Percentiles rank a stretch among this genome's conserved stretches.
Conservation (phyloP, 2,329 filamentous ascomycete genomes). For the Colletotrichum trifolii region DNA sequence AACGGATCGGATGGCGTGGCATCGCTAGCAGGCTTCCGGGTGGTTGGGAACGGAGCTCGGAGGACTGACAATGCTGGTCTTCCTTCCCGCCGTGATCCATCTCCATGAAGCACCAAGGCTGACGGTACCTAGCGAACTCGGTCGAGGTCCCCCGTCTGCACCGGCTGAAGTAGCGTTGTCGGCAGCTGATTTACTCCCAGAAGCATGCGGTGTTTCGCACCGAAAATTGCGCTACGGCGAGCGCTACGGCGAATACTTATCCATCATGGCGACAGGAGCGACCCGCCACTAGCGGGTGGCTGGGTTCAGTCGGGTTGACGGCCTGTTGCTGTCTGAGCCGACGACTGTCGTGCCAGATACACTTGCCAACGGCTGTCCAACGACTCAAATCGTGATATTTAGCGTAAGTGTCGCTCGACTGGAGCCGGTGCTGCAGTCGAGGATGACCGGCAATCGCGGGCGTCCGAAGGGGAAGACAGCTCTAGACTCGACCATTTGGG, state of each 20-base stretch:
- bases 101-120: slow-evolving; percentile 15
- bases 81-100: slow-evolving; percentile 17
- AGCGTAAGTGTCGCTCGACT: no score
- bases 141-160: not conserved
- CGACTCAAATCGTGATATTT: no score
- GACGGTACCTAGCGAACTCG: slow-evolving; percentile 17
- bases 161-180: slow-evolving; percentile 2
- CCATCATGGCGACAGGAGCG: slow-evolving; percentile 5
- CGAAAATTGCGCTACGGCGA: slow-evolving; percentile 14
- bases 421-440: not conserved
- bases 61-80: slow-evolving; percentile 21
- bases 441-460: not conserved
- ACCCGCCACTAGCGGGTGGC: slow-evolving; percentile 2
- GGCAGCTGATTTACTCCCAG: not conserved
- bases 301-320: slow-evolving; percentile 9
- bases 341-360: not conserved
- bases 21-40: slow-evolving; percentile 22
- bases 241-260: slow-evolving; percentile 4
- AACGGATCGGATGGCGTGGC: slow-evolving; percentile 9
- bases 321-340: not conserved
- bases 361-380: not conserved
- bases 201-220: not conserved
- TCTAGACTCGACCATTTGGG: not conserved
- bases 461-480: not conserved
- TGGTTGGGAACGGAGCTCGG: slow-evolving; percentile 25